These are phyloP conservation scores for Puccinia triticina DNA, from an alignment of 1,284 basidiomycete species.

Conservation along the genomic window DNA sequence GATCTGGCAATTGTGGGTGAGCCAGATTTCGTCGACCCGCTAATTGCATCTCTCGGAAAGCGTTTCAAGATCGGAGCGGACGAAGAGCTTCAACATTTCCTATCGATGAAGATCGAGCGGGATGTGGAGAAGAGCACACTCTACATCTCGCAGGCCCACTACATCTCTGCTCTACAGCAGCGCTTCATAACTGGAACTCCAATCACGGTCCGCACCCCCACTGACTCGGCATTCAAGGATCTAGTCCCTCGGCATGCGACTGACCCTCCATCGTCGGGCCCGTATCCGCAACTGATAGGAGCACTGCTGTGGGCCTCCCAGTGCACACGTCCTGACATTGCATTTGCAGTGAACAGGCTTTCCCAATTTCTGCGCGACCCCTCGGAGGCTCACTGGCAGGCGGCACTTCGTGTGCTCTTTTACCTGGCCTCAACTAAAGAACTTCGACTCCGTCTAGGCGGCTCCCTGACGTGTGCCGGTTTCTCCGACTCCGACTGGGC, in stretches of 20 bases:
- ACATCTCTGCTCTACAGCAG: neutral
- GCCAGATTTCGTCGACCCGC: neutral
- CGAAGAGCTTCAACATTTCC: no score
- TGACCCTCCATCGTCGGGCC: neutral
- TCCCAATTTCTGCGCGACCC: no score
- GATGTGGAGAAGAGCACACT: neutral
- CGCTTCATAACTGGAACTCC: neutral
- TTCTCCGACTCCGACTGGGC: neutral
- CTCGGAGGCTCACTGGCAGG: no score
- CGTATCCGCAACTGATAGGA: neutral
- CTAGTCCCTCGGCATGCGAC: neutral
- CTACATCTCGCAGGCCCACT: neutral
- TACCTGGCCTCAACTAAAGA: no score
- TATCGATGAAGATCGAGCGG: neutral
- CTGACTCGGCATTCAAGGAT: no score
- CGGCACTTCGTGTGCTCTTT: no score
- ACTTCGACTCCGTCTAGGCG: no score
- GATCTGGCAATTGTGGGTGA: neutral
- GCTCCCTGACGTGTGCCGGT: neutral
- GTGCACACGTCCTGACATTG: no score
- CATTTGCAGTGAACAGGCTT: no score
- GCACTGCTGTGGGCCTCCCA: constrained; percentile 3
- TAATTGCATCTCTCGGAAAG: neutral
- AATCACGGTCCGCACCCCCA: no score
- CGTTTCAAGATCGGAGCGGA: neutral